Base-by-base conservation (phyloP, 2,329 filamentous ascomycete species). In the Beauveria asiatica region DNA sequence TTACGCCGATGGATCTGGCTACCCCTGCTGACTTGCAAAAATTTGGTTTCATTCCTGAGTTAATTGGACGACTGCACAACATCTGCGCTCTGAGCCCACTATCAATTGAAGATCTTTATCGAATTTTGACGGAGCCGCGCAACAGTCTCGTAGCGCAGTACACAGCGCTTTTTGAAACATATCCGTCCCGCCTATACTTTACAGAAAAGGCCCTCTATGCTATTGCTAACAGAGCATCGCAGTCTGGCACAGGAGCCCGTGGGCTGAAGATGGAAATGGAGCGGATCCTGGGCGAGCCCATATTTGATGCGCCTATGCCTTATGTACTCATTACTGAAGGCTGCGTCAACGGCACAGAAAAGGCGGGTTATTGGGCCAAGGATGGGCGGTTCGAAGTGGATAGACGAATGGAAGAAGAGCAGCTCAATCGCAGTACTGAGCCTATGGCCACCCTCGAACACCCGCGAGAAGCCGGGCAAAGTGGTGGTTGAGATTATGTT, bases 61-160 rank as follows among this genome's bases (percentile, higher is more conserved):
- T 97, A n/a, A 88, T 97, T 57, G 94, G 94, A n/a, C 89, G 94
- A 19, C 85, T 99, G 52, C 93, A 96, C 57, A 90, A 96, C 61
- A 88, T 92, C 53, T 92, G 91, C 62, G 90, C 94, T 0, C 82
- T 99, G 0, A 87, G 90, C 16, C 86, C 91, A 0, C 80, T 99
- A 1, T 83, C 83, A 1, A 76, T 80, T 16, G 70, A 79, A 25
- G 83, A 87, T 62, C 84, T 99, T 13, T 85, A 93, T 57, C 86
- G 92, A 57, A 94, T 99, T 63, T 80, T 99, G 44, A 97, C 91
- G 0, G 93, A 97, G 71, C 94, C 94, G 1, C 86, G 89, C 61
- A 96, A 97, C 75, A 90, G 87, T 57, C 81, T 99, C 0, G 80
- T 96, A 3, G 85, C 87, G 51, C 94, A 99, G 74, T 97, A 97